Conservation (phyloP, 768 basidiomycete species). For the Dendrothele bispora region DNA sequence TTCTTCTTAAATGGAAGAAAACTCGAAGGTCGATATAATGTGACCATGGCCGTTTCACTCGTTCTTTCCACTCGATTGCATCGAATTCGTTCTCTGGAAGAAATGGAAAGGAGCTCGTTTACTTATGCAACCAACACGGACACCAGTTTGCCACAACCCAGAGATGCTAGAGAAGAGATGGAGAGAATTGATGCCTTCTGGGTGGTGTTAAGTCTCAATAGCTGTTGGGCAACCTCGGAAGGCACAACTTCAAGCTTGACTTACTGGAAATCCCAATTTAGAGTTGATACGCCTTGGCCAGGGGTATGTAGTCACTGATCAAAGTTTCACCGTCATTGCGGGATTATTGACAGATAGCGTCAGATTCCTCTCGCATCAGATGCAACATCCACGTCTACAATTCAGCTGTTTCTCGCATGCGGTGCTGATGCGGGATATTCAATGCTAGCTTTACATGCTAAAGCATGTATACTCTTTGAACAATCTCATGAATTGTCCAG, state of each 20-base stretch:
- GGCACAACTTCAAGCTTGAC: conserved; percentile 30
- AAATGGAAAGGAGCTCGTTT: conserved; percentile 25
- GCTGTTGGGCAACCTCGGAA: conserved; percentile 44
- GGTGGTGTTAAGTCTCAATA: conserved; percentile 34
- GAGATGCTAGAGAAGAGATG: conserved; percentile 32
- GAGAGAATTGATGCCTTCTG: conserved; percentile 38
- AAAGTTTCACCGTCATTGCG: too few relatives aligned
- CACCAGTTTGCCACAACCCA: conserved; percentile 29
- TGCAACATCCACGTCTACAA: too few relatives aligned
- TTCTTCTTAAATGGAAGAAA: conserved; percentile 51
- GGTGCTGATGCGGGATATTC: too few relatives aligned
- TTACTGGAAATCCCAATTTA: too few relatives aligned
- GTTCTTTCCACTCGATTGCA: conserved; percentile 37
- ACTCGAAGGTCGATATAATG: conserved; percentile 45
- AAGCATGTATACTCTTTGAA: too few relatives aligned
- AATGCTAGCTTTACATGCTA: too few relatives aligned
- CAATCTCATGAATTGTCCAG: too few relatives aligned
- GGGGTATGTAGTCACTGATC: too few relatives aligned
- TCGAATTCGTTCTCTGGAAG: conserved; percentile 31
- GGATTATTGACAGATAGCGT: too few relatives aligned
- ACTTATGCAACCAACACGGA: conserved; percentile 16
- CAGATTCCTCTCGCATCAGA: too few relatives aligned
- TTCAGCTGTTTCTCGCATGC: too few relatives aligned
- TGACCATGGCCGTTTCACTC: conserved; percentile 36
- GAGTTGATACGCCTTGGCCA: too few relatives aligned